Evolutionary conservation across 768 basidiomycete species (phyloP).

Genomic region (Daedaleopsis sinensis): DNA sequence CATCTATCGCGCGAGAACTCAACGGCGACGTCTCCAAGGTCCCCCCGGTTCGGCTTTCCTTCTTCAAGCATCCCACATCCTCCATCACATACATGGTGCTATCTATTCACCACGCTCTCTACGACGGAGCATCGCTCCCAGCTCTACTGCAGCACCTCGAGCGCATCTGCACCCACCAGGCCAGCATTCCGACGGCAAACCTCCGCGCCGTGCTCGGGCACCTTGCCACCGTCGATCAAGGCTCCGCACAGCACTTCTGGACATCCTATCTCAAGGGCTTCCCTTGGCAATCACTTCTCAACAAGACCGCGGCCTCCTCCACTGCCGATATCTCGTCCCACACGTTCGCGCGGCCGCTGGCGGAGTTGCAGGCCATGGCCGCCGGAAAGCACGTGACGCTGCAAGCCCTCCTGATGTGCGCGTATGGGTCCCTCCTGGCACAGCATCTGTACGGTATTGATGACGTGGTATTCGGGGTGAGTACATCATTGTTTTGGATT

Average conservation of each 20-base stretch:
- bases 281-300: constrained; percentile 15
- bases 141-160: constrained; percentile 34
- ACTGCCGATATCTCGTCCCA: constrained; percentile 9
- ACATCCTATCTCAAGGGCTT: constrained; percentile 23
- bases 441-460: constrained; percentile 25
- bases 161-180: constrained; percentile 18
- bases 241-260: constrained; percentile 30
- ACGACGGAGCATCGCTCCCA: constrained; percentile 36
- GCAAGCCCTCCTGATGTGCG: constrained; percentile 33
- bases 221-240: constrained; percentile 19
- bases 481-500: constrained; percentile 7
- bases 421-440: constrained; percentile 33
- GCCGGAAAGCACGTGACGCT: constrained; percentile 32
- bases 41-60: constrained; percentile 20
- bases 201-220: constrained; percentile 28
- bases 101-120: constrained; percentile 39
- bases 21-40: constrained; percentile 21
- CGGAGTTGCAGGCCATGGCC: constrained; percentile 25
- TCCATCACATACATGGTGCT: constrained; percentile 22
- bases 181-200: constrained; percentile 14
- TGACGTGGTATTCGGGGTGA: constrained; percentile 37
- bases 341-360: constrained; percentile 18
- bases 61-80: constrained; percentile 22
- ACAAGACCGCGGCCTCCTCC: constrained; percentile 14
- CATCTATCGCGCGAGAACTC: constrained; percentile 27